Conservation (phyloP, 2,329 filamentous ascomycete species). For the Penicillium sp. region DNA sequence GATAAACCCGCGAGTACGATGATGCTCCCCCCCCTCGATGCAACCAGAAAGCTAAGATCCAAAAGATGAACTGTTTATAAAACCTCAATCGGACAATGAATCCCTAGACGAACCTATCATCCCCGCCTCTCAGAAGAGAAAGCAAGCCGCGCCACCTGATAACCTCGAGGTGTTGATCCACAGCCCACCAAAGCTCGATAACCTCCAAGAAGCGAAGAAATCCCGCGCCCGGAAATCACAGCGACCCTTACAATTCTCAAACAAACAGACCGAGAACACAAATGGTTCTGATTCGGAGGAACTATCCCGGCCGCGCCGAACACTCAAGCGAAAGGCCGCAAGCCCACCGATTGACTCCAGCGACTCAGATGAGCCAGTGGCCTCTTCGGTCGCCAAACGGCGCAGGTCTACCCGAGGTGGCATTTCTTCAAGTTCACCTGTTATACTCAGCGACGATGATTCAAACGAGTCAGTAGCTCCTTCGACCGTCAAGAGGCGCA, state of each 20-base stretch:
- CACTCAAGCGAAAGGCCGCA: conserved; percentile 30
- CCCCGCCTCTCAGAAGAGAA: conserved; percentile 11
- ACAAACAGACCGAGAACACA: background rate
- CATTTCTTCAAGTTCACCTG: background rate
- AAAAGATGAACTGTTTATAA: background rate
- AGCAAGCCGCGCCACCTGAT: background rate
- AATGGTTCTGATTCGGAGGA: conserved; percentile 14
- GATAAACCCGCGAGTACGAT: background rate
- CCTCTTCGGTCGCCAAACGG: conserved; percentile 27
- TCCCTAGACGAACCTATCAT: conserved; percentile 16
- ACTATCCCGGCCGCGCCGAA: conserved; percentile 25
- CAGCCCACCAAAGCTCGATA: background rate
- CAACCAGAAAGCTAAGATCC: background rate
- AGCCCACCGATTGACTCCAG: conserved; percentile 27
- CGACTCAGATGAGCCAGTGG: conserved; percentile 28
- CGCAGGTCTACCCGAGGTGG: conserved; percentile 7
- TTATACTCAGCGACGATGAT: background rate
- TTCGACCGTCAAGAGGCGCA: conserved; percentile 3
- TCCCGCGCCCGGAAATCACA: background rate
- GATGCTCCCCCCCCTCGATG: background rate
- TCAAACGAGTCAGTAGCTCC: conserved; percentile 1
- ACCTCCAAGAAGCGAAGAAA: background rate
- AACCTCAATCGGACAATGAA: background rate
- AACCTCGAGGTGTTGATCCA: background rate
- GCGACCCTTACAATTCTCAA: background rate